Evolutionary conservation across 129 eudicot species (phyloP).

Genomic region (Artemisia argyi): DNA sequence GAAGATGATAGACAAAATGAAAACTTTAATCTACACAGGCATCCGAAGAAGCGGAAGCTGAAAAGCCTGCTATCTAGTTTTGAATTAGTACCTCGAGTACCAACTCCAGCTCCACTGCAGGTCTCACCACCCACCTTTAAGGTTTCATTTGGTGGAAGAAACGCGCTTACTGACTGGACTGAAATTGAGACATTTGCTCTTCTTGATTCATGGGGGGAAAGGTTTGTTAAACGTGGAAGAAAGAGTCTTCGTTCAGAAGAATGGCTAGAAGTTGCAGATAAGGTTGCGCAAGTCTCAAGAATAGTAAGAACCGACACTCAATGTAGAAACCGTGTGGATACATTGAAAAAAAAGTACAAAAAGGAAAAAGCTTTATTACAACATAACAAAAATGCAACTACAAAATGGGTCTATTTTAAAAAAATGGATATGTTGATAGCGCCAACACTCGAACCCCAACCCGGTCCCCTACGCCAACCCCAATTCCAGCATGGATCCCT

Average conservation of each 20-base stretch:
- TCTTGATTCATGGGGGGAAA: slow-evolving; percentile 77
- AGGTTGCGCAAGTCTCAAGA: slow-evolving; percentile 55
- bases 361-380: slow-evolving; percentile 56
- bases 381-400: slow-evolving; percentile 13
- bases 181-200: slow-evolving; percentile 66
- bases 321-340: slow-evolving; percentile 78
- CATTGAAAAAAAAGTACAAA: slow-evolving; percentile 79
- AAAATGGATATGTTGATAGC: slow-evolving; percentile 62
- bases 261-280: slow-evolving; percentile 81
- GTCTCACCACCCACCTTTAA: slow-evolving; percentile 11
- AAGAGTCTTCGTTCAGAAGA: slow-evolving; percentile 74
- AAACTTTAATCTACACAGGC: slow-evolving; percentile 36
- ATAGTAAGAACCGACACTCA: slow-evolving; percentile 66
- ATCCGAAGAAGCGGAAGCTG: slow-evolving; percentile 69
- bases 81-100: slow-evolving; percentile 65
- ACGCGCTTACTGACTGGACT: slow-evolving; percentile 68
- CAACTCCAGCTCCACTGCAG: slow-evolving; percentile 29
- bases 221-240: slow-evolving; percentile 68
- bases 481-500: too few species aligned
- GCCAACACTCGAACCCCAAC: slow-evolving; percentile 34
- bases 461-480: too few species aligned
- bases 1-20: slow-evolving; percentile 23
- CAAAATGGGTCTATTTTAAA: slow-evolving; percentile 70
- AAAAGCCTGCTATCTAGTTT: slow-evolving; percentile 68
- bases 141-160: slow-evolving; percentile 59